Conservation (phyloP, 2,329 filamentous ascomycete species). For the Sarocladiaceae sp. region DNA sequence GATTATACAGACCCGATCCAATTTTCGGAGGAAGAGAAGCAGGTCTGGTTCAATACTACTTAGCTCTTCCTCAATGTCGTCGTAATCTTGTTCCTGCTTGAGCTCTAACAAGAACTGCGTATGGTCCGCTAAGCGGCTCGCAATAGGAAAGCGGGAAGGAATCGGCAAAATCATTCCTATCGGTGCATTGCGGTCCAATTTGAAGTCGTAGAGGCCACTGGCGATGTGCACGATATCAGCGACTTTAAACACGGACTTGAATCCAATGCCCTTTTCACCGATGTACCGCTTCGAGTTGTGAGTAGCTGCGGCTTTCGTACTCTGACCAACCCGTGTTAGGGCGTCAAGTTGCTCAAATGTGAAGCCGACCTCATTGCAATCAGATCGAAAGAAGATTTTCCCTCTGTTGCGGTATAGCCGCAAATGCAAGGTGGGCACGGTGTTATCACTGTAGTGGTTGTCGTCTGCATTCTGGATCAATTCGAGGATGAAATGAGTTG, state of each 20-base stretch:
- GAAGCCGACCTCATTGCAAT: conserved; percentile 32
- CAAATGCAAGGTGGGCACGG: not conserved
- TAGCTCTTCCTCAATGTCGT: not conserved
- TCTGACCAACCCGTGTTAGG: conserved; percentile 25
- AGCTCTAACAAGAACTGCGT: not conserved
- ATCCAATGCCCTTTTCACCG: conserved; percentile 34
- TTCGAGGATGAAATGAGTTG: conserved; percentile 31
- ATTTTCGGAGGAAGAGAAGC: not conserved
- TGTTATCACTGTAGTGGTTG: conserved; percentile 21
- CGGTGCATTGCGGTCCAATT: conserved; percentile 20
- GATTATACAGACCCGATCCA: not conserved
- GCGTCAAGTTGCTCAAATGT: conserved; percentile 25
- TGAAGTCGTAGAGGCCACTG: conserved; percentile 24
- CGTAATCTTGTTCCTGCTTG: not conserved
- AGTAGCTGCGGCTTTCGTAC: conserved; percentile 25
- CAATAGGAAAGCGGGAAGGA: conserved; percentile 9
- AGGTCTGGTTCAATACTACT: conserved; percentile 13
- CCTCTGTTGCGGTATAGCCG: conserved; percentile 10
- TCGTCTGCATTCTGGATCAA: conserved; percentile 36
- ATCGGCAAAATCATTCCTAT: conserved; percentile 31
- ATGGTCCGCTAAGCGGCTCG: conserved; percentile 6
- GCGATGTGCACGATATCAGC: conserved; percentile 25
- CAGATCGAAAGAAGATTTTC: conserved; percentile 15
- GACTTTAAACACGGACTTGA: conserved; percentile 31
- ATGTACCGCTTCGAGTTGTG: conserved; percentile 20